Conservation (phyloP, 192 early-diverging fungal species). For the Backusella tarrabulga region DNA sequence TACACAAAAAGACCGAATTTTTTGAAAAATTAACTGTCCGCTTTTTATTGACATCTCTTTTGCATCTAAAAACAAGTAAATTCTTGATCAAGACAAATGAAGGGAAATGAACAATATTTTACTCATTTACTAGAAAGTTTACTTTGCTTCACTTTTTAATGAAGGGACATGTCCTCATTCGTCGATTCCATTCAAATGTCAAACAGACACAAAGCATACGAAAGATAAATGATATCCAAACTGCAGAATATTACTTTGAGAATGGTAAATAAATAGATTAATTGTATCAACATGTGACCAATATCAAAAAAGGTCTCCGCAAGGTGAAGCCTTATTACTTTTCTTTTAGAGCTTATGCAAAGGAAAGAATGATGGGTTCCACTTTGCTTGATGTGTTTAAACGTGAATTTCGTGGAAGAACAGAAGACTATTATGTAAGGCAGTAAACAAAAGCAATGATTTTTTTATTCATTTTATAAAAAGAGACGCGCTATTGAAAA, state of each 20-base stretch:
- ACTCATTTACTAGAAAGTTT: too few relatives aligned
- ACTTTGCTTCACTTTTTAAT: too few relatives aligned
- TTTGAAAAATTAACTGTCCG: too few relatives aligned
- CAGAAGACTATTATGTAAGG: slow-evolving; percentile 72
- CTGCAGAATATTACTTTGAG: slow-evolving; percentile 53
- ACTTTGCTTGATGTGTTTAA: slow-evolving; percentile 71
- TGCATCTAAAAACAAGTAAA: too few relatives aligned
- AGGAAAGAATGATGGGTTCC: slow-evolving; percentile 79
- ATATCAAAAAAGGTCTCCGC: slow-evolving; percentile 46
- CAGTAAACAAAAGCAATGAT: background rate
- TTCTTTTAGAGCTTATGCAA: slow-evolving; percentile 72
- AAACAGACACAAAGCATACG: background rate
- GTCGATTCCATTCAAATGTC: background rate
- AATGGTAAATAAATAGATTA: slow-evolving; percentile 37
- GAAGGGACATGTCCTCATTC: too few relatives aligned
- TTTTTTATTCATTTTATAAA: background rate
- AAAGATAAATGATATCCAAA: slow-evolving; percentile 11
- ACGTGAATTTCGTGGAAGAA: slow-evolving; percentile 84
- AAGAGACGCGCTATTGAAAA: slow-evolving; percentile 64
- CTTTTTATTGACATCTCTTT: too few relatives aligned
- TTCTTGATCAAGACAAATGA: too few relatives aligned
- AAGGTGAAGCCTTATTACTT: slow-evolving; percentile 83
- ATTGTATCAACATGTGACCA: too few relatives aligned
- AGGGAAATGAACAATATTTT: too few relatives aligned
- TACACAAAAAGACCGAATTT: too few relatives aligned